Conservation (phyloP, 345 rosid species). For the Sisymbrium altissimum region DNA sequence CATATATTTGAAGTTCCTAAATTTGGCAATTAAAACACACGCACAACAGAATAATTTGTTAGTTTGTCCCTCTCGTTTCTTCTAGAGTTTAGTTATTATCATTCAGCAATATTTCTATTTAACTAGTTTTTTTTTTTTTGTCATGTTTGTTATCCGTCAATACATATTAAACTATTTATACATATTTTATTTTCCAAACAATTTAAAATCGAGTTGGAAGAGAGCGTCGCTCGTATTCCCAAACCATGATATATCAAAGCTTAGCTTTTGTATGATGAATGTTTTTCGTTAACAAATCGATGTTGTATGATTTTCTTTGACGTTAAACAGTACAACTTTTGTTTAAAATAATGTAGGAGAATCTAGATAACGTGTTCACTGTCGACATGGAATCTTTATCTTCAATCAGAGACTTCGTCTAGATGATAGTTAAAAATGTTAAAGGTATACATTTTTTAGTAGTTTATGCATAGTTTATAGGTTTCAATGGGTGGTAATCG, state of each 20-base stretch:
- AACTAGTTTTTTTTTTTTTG: neutral
- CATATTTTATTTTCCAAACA: too few relatives aligned
- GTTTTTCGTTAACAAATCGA: neutral
- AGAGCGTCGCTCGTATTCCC: neutral
- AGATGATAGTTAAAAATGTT: neutral
- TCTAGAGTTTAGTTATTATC: neutral
- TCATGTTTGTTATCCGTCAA: neutral
- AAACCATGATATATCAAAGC: neutral
- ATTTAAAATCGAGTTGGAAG: neutral
- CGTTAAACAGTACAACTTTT: neutral
- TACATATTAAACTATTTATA: neutral
- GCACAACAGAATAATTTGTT: too few relatives aligned
- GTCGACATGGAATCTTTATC: conserved; percentile 25
- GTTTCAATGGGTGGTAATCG: too few relatives aligned
- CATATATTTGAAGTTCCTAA: too few relatives aligned
- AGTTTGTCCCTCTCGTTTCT: conserved; percentile 1
- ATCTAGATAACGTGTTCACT: conserved; percentile 29
- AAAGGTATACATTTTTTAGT: neutral
- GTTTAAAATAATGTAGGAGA: neutral
- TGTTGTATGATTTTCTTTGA: neutral
- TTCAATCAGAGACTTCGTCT: conserved; percentile 27
- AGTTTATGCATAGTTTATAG: neutral
- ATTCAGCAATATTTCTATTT: neutral
- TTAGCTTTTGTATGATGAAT: neutral
- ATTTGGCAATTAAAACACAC: too few relatives aligned